These are phyloP conservation scores for maize (Zea mays) DNA, from an alignment of 176 grass and related monocot species.

Conservation along the genomic window Zm-B73-REFERENCE-NAM-5.0 NC_050098.1:196573501-196574000, in stretches of 20 bases:
- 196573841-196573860: slow-evolving; percentile 49
- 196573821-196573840: slow-evolving; percentile 46
- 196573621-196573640: slow-evolving; percentile 23
- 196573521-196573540: neutral
- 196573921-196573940: slow-evolving; percentile 84
- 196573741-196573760: slow-evolving; percentile 47
- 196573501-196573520: slow-evolving; percentile 17
- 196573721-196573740: slow-evolving; percentile 82
- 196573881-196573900: slow-evolving; percentile 86
- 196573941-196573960: slow-evolving; percentile 87
- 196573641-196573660: slow-evolving; percentile 26
- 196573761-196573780: neutral
- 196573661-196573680: slow-evolving; percentile 75
- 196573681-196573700: slow-evolving; percentile 95
- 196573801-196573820: slow-evolving; percentile 11
- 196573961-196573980: slow-evolving; percentile 98
- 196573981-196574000: slow-evolving; percentile 66
- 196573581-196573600: slow-evolving; percentile 19
- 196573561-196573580: neutral
- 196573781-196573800: slow-evolving; percentile 7
- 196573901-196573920: slow-evolving; percentile 72
- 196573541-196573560: slow-evolving; percentile 7
- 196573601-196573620: neutral
- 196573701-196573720: slow-evolving; percentile 95
- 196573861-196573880: slow-evolving; percentile 81